These are phyloP conservation scores for Penicillium nucicola DNA, from an alignment of 495 filamentous ascomycete species.

Conservation along the genomic window DNA sequence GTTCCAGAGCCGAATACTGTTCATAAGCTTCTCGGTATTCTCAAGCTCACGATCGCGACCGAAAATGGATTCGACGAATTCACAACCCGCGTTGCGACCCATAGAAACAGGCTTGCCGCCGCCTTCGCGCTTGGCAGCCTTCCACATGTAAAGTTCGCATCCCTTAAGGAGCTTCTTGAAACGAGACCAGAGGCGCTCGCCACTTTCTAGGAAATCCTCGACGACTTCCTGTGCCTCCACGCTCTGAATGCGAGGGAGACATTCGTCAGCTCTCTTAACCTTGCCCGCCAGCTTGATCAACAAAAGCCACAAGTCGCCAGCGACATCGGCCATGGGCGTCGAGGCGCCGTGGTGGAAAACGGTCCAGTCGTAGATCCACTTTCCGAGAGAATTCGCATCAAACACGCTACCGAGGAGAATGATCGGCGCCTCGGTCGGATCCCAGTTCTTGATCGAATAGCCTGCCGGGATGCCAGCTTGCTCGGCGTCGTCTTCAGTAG, in stretches of 20 bases:
- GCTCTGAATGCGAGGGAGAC: slow-evolving; percentile 67
- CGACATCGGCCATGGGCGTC: slow-evolving; percentile 86
- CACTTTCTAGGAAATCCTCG: slow-evolving; percentile 88
- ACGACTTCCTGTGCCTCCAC: slow-evolving; percentile 75
- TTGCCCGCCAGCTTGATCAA: slow-evolving; percentile 96
- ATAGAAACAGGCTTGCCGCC: slow-evolving; percentile 64
- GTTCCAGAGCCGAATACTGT: slow-evolving; percentile 86
- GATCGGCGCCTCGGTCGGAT: slow-evolving; percentile 89
- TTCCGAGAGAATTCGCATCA: slow-evolving; percentile 94
- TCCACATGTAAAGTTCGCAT: slow-evolving; percentile 93
- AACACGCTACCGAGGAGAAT: slow-evolving; percentile 94
- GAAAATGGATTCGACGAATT: slow-evolving; percentile 97
- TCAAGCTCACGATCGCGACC: slow-evolving; percentile 89
- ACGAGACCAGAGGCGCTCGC: slow-evolving; percentile 81
- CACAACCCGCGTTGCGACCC: slow-evolving; percentile 88
- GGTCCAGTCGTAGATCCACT: slow-evolving; percentile 99
- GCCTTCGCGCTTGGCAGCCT: slow-evolving; percentile 63
- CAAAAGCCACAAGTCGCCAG: slow-evolving; percentile 92
- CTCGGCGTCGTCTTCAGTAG: slow-evolving; percentile 82
- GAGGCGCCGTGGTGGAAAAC: slow-evolving; percentile 84
- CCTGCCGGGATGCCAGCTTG: slow-evolving; percentile 80
- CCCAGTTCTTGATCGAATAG: slow-evolving; percentile 98
- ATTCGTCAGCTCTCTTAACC: slow-evolving; percentile 87
- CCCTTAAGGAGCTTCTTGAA: slow-evolving; percentile 83
- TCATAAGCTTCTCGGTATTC: slow-evolving; percentile 94